Conservation (phyloP, 2,329 filamentous ascomycete species). For the Sarocladiaceae sp. region DNA sequence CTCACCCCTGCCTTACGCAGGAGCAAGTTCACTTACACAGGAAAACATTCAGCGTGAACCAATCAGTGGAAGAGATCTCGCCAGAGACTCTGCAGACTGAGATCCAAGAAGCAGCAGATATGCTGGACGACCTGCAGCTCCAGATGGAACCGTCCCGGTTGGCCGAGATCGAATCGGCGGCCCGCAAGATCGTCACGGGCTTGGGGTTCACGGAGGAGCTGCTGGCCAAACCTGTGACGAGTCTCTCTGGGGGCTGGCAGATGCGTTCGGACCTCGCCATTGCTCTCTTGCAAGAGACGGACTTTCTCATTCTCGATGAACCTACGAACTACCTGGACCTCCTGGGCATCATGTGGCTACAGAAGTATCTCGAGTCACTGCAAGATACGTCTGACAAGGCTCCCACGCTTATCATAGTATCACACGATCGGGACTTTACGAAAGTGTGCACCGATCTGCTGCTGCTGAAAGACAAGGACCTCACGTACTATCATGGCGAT, state of each 20-base stretch:
- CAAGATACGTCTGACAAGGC: slow-evolving; percentile 45
- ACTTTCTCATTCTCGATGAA: slow-evolving; percentile 78
- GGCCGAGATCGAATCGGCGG: slow-evolving; percentile 57
- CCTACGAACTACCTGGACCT: slow-evolving; percentile 84
- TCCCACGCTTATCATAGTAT: slow-evolving; percentile 70
- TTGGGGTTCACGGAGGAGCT: slow-evolving; percentile 63
- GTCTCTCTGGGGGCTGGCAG: slow-evolving; percentile 71
- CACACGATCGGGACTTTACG: slow-evolving; percentile 77
- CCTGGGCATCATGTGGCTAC: slow-evolving; percentile 78
- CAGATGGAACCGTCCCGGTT: slow-evolving; percentile 61
- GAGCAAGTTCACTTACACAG: neutral
- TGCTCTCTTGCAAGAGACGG: slow-evolving; percentile 63
- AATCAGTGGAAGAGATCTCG: slow-evolving; percentile 51
- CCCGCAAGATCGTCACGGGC: slow-evolving; percentile 59
- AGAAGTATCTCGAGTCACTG: slow-evolving; percentile 59
- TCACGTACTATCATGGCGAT: slow-evolving; percentile 71
- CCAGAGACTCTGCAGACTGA: slow-evolving; percentile 53
- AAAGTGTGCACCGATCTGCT: slow-evolving; percentile 72
- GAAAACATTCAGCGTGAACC: slow-evolving; percentile 27
- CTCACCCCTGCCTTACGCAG: neutral
- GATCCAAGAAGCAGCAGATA: slow-evolving; percentile 61
- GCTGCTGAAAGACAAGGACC: slow-evolving; percentile 63
- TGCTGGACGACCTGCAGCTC: slow-evolving; percentile 62
- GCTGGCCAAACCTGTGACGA: slow-evolving; percentile 53
- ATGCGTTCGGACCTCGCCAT: slow-evolving; percentile 63